Evolutionary conservation across 768 basidiomycete species (phyloP), one percentile per base, ranked within the genome.

Genomic region (Termitomyces sp.): DNA sequence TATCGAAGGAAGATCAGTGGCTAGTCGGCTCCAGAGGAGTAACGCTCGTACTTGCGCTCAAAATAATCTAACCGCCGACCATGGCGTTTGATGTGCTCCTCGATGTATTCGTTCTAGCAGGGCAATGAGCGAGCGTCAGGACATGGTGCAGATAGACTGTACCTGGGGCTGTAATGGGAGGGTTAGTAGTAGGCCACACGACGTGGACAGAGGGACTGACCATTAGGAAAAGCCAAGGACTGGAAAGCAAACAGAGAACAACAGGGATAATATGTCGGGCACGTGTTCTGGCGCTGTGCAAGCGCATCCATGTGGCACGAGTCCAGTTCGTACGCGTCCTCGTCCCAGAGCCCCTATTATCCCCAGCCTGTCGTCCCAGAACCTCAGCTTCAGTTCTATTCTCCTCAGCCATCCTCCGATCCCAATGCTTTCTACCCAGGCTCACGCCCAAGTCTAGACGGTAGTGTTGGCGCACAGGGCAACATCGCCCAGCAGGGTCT

Each of bases 51-150:
- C 93, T 89, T 96, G 68, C 87, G 84, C 79, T 99, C 97, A 74
- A 90, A 95, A 74, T 96, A 86, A 79, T 99, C 95, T 79, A 98
- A 78, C 69, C 95, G 86, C 64, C 95, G 85, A 70, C 96, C 96
- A 84, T 98, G 92, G 53, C 94, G 88, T 77, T 93, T 95, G 73
- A 98, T 95, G 69, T 93, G 91, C 79, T 99, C 96, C 74, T 98
- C 96, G 74, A 99, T 98, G 73, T 98, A 98, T 72, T 98, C 95
- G 82, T 98, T 98, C 93, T 99, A 26, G 34, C 56, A 12, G 36
- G 52, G 56, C 42, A 46, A 24, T 52, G n/a, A 20, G 55, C 22
- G 12, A 14, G n/a, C 0, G 13, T 22, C 3, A 34, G n/a, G 5
- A 3, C 1, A 34, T 26, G 8, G 2, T 1, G 13, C 1, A 13